phyloP scores from a whole-genome alignment of 352 stramenopile genomes.

The Pythium dissotocum region DNA sequence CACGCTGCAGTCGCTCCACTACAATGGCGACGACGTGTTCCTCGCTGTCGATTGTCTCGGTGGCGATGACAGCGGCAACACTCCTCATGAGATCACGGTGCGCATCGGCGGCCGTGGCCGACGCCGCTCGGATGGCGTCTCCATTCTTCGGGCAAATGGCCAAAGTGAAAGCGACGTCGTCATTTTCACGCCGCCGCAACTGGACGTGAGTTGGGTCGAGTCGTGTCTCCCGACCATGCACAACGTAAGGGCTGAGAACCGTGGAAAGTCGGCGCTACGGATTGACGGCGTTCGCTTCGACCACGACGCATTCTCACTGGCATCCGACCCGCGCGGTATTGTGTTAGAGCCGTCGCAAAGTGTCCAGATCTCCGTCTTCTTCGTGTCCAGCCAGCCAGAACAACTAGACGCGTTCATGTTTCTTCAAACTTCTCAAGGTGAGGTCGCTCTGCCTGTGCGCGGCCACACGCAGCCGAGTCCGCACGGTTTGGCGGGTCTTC shows the following conservation, averaged over 20 bases:
- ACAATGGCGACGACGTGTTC: background rate
- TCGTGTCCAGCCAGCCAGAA: constrained; percentile 32
- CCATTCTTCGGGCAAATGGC: constrained; percentile 35
- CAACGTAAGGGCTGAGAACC: constrained; percentile 45
- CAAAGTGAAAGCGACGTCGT: constrained; percentile 13
- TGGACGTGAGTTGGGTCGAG: constrained; percentile 39
- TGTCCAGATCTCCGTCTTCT: constrained; percentile 41
- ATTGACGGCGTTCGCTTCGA: constrained; percentile 48
- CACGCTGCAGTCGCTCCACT: background rate
- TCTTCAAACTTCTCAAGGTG: constrained; percentile 46
- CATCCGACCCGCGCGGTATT: constrained; percentile 36
- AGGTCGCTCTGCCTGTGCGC: constrained; percentile 44
- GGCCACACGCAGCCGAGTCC: constrained; percentile 34
- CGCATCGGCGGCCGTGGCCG: constrained; percentile 18
- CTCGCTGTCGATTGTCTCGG: background rate
- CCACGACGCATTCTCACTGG: constrained; percentile 42
- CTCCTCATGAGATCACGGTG: constrained; percentile 4
- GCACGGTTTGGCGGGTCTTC: constrained; percentile 33
- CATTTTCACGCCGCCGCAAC: constrained; percentile 35
- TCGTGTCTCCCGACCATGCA: constrained; percentile 38
- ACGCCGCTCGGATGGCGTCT: constrained; percentile 34
- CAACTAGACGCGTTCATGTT: constrained; percentile 33
- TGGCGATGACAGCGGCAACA: background rate
- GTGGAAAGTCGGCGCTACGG: constrained; percentile 27
- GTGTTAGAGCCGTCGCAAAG: constrained; percentile 36